A percentile compares a stretch with the other conserved stretches of the same genome.
Conservation (phyloP, 331 rosid genomes). For the Malus hybrid region DNA sequence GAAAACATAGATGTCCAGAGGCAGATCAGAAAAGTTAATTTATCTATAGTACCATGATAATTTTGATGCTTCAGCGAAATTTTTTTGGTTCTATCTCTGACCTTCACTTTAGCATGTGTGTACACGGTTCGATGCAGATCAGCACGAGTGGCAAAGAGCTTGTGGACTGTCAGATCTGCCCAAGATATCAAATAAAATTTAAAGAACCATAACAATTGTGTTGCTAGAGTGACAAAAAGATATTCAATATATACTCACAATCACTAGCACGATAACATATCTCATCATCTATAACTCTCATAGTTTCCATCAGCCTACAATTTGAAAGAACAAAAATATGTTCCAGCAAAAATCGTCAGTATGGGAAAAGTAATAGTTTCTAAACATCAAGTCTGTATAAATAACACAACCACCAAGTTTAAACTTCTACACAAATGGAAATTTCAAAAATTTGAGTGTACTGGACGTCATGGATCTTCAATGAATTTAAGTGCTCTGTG, state of each 20-base stretch:
- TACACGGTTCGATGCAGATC: slow-evolving; percentile 73
- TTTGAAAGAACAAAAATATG: background rate
- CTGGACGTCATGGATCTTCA: background rate
- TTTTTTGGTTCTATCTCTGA: slow-evolving; percentile 15
- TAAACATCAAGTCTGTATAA: slow-evolving; percentile 7
- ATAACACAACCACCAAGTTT: slow-evolving; percentile 9
- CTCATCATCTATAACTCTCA: slow-evolving; percentile 57
- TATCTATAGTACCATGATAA: background rate
- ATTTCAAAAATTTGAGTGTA: slow-evolving; percentile 6
- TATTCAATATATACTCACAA: slow-evolving; percentile 40
- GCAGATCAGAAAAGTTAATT: background rate
- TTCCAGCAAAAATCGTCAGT: background rate
- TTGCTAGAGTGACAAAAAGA: slow-evolving; percentile 8
- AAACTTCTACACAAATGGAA: background rate
- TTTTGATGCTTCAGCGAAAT: background rate
- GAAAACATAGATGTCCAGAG: slow-evolving; percentile 10
- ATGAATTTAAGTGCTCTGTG: slow-evolving; percentile 10
- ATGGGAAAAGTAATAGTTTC: background rate
- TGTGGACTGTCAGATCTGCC: slow-evolving; percentile 65
- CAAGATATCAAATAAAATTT: slow-evolving; percentile 22
- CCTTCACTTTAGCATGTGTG: slow-evolving; percentile 73
- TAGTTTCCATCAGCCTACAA: slow-evolving; percentile 65
- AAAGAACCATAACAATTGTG: background rate
- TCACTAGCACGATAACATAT: slow-evolving; percentile 66
- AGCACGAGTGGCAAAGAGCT: slow-evolving; percentile 63